Conservation (phyloP, 306 rosid genomes). For the Prunus campanulata region DNA sequence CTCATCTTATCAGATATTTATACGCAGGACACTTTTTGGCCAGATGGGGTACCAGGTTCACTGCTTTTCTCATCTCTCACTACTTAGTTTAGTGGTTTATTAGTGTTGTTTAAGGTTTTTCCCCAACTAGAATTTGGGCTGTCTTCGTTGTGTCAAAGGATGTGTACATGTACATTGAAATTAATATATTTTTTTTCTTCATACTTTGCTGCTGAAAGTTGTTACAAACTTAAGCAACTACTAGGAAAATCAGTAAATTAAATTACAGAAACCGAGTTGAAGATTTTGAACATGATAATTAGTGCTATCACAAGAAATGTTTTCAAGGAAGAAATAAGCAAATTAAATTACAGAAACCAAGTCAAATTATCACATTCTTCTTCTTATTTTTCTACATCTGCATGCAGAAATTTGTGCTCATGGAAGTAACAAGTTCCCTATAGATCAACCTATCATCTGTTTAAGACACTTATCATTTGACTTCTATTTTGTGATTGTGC, state of each 20-base stretch:
- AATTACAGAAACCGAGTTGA: not conserved
- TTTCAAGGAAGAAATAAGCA: not conserved
- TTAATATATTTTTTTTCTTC: not conserved
- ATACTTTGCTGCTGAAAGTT: not conserved
- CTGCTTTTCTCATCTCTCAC: not conserved
- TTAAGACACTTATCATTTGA: not conserved
- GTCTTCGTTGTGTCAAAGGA: not conserved
- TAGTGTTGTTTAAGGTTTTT: not conserved
- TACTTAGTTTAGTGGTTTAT: not conserved
- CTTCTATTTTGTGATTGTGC: not conserved
- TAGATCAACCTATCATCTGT: not conserved
- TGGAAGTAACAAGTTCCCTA: too few species aligned
- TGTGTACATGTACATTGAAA: not conserved
- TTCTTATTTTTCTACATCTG: too few species aligned
- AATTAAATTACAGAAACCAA: too few species aligned
- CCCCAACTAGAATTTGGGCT: not conserved
- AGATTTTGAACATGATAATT: not conserved
- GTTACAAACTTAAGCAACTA: not conserved
- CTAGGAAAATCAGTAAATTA: not conserved
- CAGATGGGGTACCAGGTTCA: constrained; percentile 84
- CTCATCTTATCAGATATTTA: constrained; percentile 44
- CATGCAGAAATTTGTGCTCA: too few species aligned
- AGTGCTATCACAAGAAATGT: not conserved
- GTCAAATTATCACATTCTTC: too few species aligned
- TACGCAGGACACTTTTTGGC: constrained; percentile 69